Evolutionary conservation across 768 basidiomycete species (phyloP), one percentile per base, ranked within the genome.

Genomic region (Agaricus blazei): DNA sequence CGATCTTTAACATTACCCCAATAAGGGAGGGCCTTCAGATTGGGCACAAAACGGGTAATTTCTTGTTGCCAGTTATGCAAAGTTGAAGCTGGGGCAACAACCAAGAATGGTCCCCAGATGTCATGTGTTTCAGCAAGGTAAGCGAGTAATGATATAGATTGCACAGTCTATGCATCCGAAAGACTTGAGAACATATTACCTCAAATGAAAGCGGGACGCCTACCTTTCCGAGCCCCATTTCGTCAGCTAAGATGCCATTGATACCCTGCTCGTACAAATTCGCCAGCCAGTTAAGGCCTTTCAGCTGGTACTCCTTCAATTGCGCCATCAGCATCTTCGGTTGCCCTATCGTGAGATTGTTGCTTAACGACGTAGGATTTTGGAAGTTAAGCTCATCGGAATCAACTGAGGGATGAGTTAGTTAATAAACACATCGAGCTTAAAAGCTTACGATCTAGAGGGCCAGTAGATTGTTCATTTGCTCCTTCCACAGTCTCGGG

Each of bases 31-130:
- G 94, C 93, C 68, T 98, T 98, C 49, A 99, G 80, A 52, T 78
- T 78, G 26, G 97, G 97, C 4, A 97, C 93, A 66, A 99, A 99
- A 26, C 94, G 87, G 15, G 94, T 90, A 53, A 99, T 78, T 68
- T 99, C 97, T 66, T 98, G 97, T 67, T 98, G 96, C 97, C 97
- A 99, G 65, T 98, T 98, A 70, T 98, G 96, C 57, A 99, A 76
- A 0, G 97, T 99, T 5, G 96, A 97, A 2, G 93, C 90, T 5
- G 97, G 97, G 1, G 97, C 93, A 40, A 99, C 94, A 48, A 99
- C 95, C 23, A 99, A 79, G 78, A 99, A 99, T 11, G 97, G 97
- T 0, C 97, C 97, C 97, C 97, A 99, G 56, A 98, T 97, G 65
- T 98, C 91, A 66, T 98, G 97, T 0, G 85, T 85, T 73, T 99